Evolutionary conservation across 768 basidiomycete genomes (phyloP), one percentile per base, ranked within the genome.

Genomic region (Leucosporidium yakuticum): DNA sequence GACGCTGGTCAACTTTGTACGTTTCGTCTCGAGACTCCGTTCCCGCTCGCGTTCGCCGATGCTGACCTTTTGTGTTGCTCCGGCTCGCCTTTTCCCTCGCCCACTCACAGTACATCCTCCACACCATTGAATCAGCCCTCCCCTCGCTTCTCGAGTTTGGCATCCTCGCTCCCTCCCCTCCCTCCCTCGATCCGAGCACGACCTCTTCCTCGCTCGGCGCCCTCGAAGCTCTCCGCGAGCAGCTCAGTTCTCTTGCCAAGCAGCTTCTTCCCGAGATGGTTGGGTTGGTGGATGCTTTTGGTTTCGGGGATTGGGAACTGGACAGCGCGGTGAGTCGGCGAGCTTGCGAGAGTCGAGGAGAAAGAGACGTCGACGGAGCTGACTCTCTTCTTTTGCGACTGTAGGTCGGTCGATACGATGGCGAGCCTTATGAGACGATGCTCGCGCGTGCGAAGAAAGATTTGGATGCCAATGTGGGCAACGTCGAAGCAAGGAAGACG

Each of bases 251-350:
- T 4, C 21, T 55, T 5, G 51, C 64, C n/a, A 44, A 57, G 29
- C 1, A 4, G 15, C 70, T 90, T 17, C 76, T 88, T 0, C 85
- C 87, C 0, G 82, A 90, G 66, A 83, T 83, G 8, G 84, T 90
- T 62, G 86, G 85, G 0, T 78, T 90, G 62, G 85, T 82, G 8
- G 88, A 90, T 75, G 85, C 87, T 4, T 89, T 90, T 75, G 86
- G 85, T 0, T 88, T 88, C 72, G 82, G 84, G 0, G 88, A 90
- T 73, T 90, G 87, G 86, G 84, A 88, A 61, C 79, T 90, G 23
- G 83, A 88, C 70, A 87, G 86, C 85, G 85, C 59, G 21, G 80
- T 74, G 12, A 32, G 66, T 55, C 31, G 23, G 23, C 27, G 27
- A 9, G 15, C 44, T 23, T 7, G n/a, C 4, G 27, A 14, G 50